These are phyloP conservation scores for Pichiaceae sp. DNA, from an alignment of 1,139 yeast species.

Conservation along the genomic window DNA sequence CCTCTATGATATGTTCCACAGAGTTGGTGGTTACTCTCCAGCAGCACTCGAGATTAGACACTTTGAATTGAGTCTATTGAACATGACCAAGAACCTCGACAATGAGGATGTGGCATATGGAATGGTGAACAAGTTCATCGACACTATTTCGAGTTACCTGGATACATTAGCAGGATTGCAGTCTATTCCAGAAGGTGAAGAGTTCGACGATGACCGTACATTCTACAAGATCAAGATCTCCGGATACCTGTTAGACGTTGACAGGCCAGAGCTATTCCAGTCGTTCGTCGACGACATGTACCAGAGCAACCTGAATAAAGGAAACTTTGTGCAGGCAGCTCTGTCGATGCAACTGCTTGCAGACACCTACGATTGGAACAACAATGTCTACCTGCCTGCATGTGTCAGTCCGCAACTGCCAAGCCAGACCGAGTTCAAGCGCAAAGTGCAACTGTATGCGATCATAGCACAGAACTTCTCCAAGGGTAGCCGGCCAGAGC, in stretches of 20 bases:
- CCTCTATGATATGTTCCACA: slow-evolving; percentile 53
- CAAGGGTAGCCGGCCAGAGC: slow-evolving; percentile 67
- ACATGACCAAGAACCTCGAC: slow-evolving; percentile 41
- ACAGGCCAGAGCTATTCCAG: slow-evolving; percentile 73
- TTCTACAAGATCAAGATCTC: slow-evolving; percentile 73
- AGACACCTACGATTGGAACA: slow-evolving; percentile 71
- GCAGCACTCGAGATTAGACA: slow-evolving; percentile 43
- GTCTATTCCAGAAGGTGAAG: slow-evolving; percentile 73
- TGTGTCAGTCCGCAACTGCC: slow-evolving; percentile 67
- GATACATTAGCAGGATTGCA: slow-evolving; percentile 60
- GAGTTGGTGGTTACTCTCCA: slow-evolving; percentile 36
- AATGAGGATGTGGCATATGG: slow-evolving; percentile 60
- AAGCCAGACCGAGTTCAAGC: slow-evolving; percentile 68
- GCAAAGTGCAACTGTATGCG: slow-evolving; percentile 68
- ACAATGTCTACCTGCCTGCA: slow-evolving; percentile 46
- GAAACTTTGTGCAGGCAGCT: slow-evolving; percentile 75
- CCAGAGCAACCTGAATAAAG: slow-evolving; percentile 51
- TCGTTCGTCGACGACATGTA: slow-evolving; percentile 71
- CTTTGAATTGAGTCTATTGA: slow-evolving; percentile 41
- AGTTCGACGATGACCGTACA: slow-evolving; percentile 81
- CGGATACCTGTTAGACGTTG: slow-evolving; percentile 69
- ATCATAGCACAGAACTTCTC: slow-evolving; percentile 66
- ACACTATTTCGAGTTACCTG: slow-evolving; percentile 55
- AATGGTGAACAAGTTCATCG: slow-evolving; percentile 43
- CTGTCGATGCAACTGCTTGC: slow-evolving; percentile 72